These are phyloP conservation scores for Pleurotus citrinopileatus DNA, from an alignment of 768 basidiomycete species.

Conservation along the genomic window DNA sequence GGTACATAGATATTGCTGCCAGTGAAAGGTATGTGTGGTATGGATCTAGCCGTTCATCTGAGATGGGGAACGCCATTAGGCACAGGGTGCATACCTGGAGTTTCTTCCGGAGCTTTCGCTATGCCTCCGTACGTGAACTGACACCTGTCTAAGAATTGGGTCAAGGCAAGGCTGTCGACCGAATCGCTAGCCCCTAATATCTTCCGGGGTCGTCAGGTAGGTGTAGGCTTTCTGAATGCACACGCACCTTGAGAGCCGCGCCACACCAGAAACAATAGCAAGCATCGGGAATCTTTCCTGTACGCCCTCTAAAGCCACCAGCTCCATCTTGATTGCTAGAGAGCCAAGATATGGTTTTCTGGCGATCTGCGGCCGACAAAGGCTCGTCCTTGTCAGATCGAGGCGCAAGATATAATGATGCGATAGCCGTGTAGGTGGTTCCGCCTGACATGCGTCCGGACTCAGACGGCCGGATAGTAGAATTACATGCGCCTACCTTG, in stretches of 20 bases:
- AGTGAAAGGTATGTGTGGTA: conserved; percentile 93
- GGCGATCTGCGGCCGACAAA: conserved; percentile 38
- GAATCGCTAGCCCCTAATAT: conserved; percentile 62
- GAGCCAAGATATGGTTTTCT: conserved; percentile 73
- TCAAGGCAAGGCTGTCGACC: conserved; percentile 55
- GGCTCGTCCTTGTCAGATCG: conserved; percentile 17
- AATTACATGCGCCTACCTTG: conserved; percentile 51
- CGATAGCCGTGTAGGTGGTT: conserved; percentile 89
- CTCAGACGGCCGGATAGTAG: not conserved
- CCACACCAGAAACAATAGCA: conserved; percentile 98
- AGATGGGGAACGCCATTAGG: too few species aligned
- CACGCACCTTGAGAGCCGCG: conserved; percentile 67
- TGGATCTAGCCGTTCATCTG: conserved; percentile 59
- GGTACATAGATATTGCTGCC: conserved; percentile 73
- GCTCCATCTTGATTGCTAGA: conserved; percentile 61
- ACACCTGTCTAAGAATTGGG: conserved; percentile 64
- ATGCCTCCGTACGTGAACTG: conserved; percentile 92
- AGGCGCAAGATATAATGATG: conserved; percentile 60
- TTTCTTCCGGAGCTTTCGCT: conserved; percentile 76
- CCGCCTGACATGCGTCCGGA: conserved; percentile 56
- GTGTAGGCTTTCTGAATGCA: conserved; percentile 1
- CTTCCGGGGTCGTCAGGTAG: conserved; percentile 32
- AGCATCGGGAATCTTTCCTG: conserved; percentile 84
- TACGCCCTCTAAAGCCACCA: conserved; percentile 88
- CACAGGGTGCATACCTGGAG: conserved; percentile 54